These are phyloP conservation scores for Knoxdaviesia proteae DNA, from an alignment of 2,329 filamentous ascomycete genomes.

Conservation along the genomic window DNA sequence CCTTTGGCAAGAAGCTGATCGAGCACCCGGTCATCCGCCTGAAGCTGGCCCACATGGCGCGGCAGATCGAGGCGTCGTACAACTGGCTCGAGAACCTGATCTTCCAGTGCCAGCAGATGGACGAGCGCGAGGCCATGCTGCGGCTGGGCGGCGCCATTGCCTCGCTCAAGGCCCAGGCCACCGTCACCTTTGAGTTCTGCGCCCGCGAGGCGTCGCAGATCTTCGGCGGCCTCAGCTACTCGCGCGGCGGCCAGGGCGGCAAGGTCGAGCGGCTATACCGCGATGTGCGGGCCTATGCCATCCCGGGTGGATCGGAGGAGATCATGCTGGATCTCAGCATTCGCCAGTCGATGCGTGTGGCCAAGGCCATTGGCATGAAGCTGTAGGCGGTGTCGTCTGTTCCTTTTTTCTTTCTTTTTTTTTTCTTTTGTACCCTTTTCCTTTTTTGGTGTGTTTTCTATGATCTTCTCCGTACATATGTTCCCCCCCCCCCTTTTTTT, in stretches of 20 bases:
- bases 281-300: conserved; percentile 88
- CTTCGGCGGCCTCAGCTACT: conserved; percentile 86
- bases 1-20: conserved; percentile 91
- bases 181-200: conserved; percentile 92
- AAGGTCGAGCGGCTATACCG: conserved; percentile 91
- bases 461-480: not conserved
- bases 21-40: conserved; percentile 93
- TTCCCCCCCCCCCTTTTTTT: not conserved
- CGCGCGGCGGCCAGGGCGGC: conserved; percentile 76
- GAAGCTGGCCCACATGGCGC: conserved; percentile 95
- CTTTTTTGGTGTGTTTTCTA: not conserved
- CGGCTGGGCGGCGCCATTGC: conserved; percentile 89
- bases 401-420: not conserved
- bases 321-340: conserved; percentile 98
- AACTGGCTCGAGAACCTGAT: conserved; percentile 92
- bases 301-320: conserved; percentile 89
- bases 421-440: not conserved
- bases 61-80: conserved; percentile 93
- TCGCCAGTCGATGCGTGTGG: conserved; percentile 70
- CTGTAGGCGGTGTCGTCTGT: conserved; percentile 28
- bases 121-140: conserved; percentile 86
- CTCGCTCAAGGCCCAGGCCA: conserved; percentile 80
- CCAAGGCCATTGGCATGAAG: conserved; percentile 90
- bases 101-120: conserved; percentile 84
- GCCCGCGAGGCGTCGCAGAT: conserved; percentile 93